Conservation (phyloP, 306 rosid genomes). For the peach (Prunus persica) region Prunus_persica_NCBIv2 NC_034009.1:25757001-25757500, state of each 20-base stretch:
- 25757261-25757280: background rate
- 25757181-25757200: conserved; percentile 60
- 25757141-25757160: conserved; percentile 42
- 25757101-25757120: background rate
- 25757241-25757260: background rate
- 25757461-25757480: conserved; percentile 1
- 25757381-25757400: background rate
- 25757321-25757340: background rate
- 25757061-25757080: background rate
- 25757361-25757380: background rate
- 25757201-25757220: conserved; percentile 51
- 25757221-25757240: background rate
- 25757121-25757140: background rate
- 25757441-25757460: background rate
- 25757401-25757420: background rate
- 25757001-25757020: background rate
- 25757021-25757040: background rate
- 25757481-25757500: conserved; percentile 43
- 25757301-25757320: background rate
- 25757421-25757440: background rate
- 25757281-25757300: background rate
- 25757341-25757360: background rate
- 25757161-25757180: conserved; percentile 69
- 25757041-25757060: background rate
- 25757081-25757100: background rate